Percentiles rank a stretch among this genome's conserved stretches.
phyloP scores from a whole-genome alignment of 768 basidiomycete species.

The Pleurotus ostreatus region DNA sequence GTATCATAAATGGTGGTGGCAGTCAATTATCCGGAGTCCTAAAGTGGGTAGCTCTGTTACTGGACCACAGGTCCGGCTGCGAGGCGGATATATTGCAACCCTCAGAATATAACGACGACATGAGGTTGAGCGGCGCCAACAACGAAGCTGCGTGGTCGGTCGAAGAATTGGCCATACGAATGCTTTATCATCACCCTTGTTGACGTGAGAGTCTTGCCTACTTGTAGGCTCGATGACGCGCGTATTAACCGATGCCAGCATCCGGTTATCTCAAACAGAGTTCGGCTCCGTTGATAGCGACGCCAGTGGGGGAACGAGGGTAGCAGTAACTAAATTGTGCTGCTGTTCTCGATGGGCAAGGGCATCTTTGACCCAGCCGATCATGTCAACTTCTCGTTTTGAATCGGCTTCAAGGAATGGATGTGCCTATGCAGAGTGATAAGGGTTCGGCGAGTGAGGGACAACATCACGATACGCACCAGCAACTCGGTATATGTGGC shows the following conservation, averaged over 20 bases:
- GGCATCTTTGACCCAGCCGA: constrained; percentile 69
- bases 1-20: not conserved
- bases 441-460: not conserved
- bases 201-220: not conserved
- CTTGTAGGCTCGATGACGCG: too few relatives aligned
- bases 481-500: constrained; percentile 84
- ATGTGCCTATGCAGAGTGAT: constrained; percentile 48
- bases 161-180: not conserved
- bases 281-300: constrained; percentile 1
- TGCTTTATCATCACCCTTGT: not conserved
- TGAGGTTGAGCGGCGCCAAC: not conserved
- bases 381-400: constrained; percentile 74
- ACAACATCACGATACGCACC: constrained; percentile 32
- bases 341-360: constrained; percentile 20
- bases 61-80: not conserved
- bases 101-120: not conserved
- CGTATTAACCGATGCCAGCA: not conserved
- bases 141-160: not conserved
- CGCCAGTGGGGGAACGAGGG: not conserved
- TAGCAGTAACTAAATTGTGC: not conserved
- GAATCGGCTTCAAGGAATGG: constrained; percentile 69
- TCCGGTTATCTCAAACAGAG: not conserved
- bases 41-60: not conserved
- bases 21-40: not conserved
- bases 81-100: not conserved